phyloP scores from a whole-genome alignment of 176 grass and related monocot genomes.

The Oryza australiensis region DNA sequence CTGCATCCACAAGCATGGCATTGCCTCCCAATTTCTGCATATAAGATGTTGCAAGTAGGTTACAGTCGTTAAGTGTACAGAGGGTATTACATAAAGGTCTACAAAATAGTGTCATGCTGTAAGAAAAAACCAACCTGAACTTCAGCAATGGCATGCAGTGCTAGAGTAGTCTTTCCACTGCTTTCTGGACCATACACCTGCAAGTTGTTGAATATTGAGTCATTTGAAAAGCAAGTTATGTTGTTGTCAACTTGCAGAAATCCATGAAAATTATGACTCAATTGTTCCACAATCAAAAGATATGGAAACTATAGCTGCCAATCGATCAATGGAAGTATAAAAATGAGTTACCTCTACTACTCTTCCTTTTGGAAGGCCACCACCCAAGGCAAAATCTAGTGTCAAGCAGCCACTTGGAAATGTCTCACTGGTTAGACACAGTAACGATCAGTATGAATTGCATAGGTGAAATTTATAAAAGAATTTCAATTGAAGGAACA shows the following conservation, averaged over 20 bases:
- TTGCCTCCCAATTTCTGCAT: constrained; percentile 95
- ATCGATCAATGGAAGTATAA: background rate
- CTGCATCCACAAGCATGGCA: constrained; percentile 98
- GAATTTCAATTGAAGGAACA: background rate
- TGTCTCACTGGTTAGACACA: constrained; percentile 61
- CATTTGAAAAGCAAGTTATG: background rate
- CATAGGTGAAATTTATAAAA: constrained; percentile 18
- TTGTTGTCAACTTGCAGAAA: background rate
- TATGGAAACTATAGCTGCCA: background rate
- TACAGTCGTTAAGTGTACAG: constrained; percentile 1
- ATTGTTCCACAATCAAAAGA: constrained; percentile 32
- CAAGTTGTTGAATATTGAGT: constrained; percentile 14
- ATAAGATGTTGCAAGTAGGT: background rate
- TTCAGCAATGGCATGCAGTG: constrained; percentile 97
- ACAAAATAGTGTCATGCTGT: background rate
- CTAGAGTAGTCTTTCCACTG: constrained; percentile 95
- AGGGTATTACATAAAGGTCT: background rate
- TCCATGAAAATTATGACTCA: background rate
- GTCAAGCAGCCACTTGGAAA: constrained; percentile 98
- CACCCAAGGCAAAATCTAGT: constrained; percentile 94
- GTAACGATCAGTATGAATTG: constrained; percentile 21
- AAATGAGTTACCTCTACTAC: constrained; percentile 80
- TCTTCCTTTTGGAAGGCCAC: constrained; percentile 96
- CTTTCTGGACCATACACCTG: constrained; percentile 97
- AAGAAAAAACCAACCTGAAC: constrained; percentile 66